phyloP scores from a whole-genome alignment of 2,329 filamentous ascomycete genomes.

The Arthrobotrys sphaeroides region DNA sequence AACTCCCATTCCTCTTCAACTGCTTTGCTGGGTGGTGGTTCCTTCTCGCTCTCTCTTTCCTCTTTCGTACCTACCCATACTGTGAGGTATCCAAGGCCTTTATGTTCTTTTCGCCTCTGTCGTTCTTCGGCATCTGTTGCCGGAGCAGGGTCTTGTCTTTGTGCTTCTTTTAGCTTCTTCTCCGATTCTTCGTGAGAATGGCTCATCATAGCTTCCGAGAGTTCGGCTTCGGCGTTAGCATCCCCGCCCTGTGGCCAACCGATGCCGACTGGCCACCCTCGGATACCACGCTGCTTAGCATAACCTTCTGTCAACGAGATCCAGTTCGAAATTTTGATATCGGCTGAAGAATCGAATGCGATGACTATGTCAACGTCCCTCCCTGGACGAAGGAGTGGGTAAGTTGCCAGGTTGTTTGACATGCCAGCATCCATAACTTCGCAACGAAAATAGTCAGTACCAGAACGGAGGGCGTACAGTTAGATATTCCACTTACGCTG shows the following conservation, averaged over 20 bases:
- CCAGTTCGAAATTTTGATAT: constrained; percentile 95
- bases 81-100: constrained; percentile 81
- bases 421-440: constrained; percentile 79
- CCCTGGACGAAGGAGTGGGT: constrained; percentile 87
- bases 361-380: constrained; percentile 88
- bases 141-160: constrained; percentile 63
- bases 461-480: not conserved
- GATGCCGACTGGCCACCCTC: constrained; percentile 93
- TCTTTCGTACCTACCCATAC: constrained; percentile 90
- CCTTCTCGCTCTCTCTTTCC: constrained; percentile 71
- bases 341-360: constrained; percentile 92
- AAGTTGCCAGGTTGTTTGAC: constrained; percentile 97
- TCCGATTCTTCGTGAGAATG: constrained; percentile 70
- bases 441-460: not conserved
- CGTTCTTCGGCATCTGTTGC: constrained; percentile 53
- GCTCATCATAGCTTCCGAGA: constrained; percentile 74
- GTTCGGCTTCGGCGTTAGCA: constrained; percentile 69
- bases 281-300: constrained; percentile 85
- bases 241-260: constrained; percentile 81
- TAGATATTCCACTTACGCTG: constrained; percentile 32
- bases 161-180: constrained; percentile 71
- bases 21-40: constrained; percentile 66
- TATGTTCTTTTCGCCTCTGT: constrained; percentile 54
- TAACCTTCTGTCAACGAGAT: constrained; percentile 93
- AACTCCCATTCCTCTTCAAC: constrained; percentile 75